Conservation (phyloP, 768 basidiomycete genomes). For the Termitomyces sp. region DNA sequence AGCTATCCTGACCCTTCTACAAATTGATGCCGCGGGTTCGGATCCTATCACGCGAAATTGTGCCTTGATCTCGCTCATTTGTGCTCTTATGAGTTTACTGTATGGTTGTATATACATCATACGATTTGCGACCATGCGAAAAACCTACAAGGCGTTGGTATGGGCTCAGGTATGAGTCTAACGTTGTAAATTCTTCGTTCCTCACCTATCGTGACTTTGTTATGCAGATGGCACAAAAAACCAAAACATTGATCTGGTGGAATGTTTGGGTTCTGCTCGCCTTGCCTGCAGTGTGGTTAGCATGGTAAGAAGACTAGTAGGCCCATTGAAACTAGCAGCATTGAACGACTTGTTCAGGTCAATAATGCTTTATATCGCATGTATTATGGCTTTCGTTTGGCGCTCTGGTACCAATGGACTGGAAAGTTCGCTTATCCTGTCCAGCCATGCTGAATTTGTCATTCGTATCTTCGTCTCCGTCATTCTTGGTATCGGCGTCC, state of each 20-base stretch:
- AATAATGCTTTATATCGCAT: slow-evolving; percentile 56
- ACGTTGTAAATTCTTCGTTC: slow-evolving; percentile 32
- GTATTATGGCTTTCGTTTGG: slow-evolving; percentile 70
- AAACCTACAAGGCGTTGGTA: slow-evolving; percentile 51
- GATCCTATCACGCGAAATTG: slow-evolving; percentile 51
- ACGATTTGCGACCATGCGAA: slow-evolving; percentile 56
- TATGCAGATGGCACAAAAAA: slow-evolving; percentile 47
- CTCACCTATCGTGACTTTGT: neutral
- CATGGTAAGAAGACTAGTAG: slow-evolving; percentile 37
- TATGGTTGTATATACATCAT: slow-evolving; percentile 62
- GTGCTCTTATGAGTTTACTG: slow-evolving; percentile 51
- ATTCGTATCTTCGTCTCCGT: slow-evolving; percentile 52
- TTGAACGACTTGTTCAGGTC: slow-evolving; percentile 33
- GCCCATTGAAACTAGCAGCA: neutral
- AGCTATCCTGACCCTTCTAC: slow-evolving; percentile 17
- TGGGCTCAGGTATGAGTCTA: slow-evolving; percentile 50
- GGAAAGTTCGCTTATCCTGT: slow-evolving; percentile 30
- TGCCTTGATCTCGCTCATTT: slow-evolving; percentile 46
- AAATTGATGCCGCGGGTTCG: slow-evolving; percentile 27
- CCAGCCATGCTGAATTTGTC: slow-evolving; percentile 32
- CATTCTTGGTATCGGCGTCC: slow-evolving; percentile 31
- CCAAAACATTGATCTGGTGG: slow-evolving; percentile 29
- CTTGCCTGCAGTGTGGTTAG: slow-evolving; percentile 64
- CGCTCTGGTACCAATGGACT: slow-evolving; percentile 45
- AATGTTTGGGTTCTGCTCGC: slow-evolving; percentile 62